These are phyloP conservation scores for Flaveria ramosissima DNA, from an alignment of 129 eudicot species.

Conservation along the genomic window DNA sequence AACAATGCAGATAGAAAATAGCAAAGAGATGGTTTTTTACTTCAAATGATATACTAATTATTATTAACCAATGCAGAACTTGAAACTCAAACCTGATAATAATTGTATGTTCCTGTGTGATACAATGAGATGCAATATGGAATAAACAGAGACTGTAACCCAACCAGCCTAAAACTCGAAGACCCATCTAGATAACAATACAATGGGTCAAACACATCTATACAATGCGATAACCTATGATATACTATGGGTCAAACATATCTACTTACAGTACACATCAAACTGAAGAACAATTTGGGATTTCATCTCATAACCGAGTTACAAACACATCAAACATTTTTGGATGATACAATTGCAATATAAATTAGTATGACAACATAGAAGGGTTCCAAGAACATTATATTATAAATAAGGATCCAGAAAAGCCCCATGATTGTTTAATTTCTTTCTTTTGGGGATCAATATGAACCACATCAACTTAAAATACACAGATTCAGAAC, in stretches of 20 bases:
- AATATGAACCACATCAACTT: not conserved
- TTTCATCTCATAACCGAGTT: not conserved
- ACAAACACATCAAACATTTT: not conserved
- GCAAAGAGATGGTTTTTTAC: not conserved
- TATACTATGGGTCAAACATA: not conserved
- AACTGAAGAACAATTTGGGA: not conserved
- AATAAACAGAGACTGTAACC: not conserved
- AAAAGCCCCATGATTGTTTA: not conserved
- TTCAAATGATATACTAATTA: too few species aligned
- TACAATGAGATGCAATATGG: not conserved
- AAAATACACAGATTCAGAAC: not conserved
- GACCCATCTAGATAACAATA: not conserved
- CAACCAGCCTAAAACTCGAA: not conserved
- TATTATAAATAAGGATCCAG: not conserved
- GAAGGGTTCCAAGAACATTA: conserved; percentile 1
- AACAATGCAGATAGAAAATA: not conserved
- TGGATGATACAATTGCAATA: not conserved
- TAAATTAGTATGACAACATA: not conserved
- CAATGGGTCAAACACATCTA: not conserved
- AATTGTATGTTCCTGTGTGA: not conserved
- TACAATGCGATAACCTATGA: too few species aligned
- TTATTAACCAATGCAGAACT: not conserved
- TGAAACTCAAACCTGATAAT: not conserved
- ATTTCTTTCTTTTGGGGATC: not conserved
- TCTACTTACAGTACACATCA: not conserved